A percentile compares a stretch with the other conserved stretches of the same genome.
Evolutionary conservation across 176 grass and related monocot species (phyloP).

Genomic region (Carex scoparia): DNA sequence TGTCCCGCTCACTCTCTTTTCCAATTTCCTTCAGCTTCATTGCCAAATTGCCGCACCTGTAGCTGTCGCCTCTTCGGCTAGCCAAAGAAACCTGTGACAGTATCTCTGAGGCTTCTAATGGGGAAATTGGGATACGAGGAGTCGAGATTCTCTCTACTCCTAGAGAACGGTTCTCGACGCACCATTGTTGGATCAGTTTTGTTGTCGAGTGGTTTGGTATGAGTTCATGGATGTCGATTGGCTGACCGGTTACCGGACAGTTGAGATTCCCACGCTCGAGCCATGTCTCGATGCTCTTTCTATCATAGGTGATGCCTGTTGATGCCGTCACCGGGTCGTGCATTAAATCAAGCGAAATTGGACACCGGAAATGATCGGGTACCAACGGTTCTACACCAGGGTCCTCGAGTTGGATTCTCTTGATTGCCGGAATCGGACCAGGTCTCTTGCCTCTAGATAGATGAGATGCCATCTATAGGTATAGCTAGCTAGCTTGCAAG

Average conservation of each 20-base stretch:
- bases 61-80: conserved; percentile 30
- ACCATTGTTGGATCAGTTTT: conserved; percentile 81
- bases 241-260: conserved; percentile 57
- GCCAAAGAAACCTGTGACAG: conserved; percentile 21
- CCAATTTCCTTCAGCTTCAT: conserved; percentile 33
- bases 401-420: background rate
- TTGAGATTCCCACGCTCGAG: conserved; percentile 37
- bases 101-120: conserved; percentile 31
- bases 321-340: conserved; percentile 64
- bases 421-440: conserved; percentile 23
- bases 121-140: conserved; percentile 44
- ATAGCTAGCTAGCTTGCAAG: background rate
- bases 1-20: conserved; percentile 69
- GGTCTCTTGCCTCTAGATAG: conserved; percentile 33
- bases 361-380: conserved; percentile 66
- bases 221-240: conserved; percentile 39
- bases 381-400: conserved; percentile 14
- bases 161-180: conserved; percentile 46
- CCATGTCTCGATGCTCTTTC: conserved; percentile 73
- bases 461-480: conserved; percentile 11
- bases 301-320: conserved; percentile 79
- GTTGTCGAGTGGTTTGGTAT: conserved; percentile 71
- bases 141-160: conserved; percentile 63
- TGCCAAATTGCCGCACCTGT: conserved; percentile 16
- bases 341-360: conserved; percentile 92